Evolutionary conservation across 345 rosid genomes (phyloP).

Genomic region (Eutrema heterophyllum): DNA sequence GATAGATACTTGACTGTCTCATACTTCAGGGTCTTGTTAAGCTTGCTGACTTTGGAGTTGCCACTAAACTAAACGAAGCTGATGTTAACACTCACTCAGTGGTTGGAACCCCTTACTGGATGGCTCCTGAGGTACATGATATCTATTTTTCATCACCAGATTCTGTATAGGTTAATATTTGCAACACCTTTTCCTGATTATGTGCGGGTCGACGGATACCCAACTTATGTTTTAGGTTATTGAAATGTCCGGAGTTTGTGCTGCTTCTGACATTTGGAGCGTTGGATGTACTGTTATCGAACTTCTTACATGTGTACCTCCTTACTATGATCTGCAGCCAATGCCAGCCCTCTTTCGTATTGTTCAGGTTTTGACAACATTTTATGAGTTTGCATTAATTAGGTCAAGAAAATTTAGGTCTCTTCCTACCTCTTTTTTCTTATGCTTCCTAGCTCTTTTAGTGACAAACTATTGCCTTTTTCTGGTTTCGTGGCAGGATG

Average conservation of each 20-base stretch:
- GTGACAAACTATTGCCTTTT: conserved; percentile 6
- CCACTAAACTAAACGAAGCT: conserved; percentile 97
- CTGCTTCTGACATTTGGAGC: conserved; percentile 99
- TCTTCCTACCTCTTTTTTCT: neutral
- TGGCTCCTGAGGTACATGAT: conserved; percentile 93
- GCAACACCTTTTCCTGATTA: neutral
- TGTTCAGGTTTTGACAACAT: conserved; percentile 69
- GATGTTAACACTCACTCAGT: conserved; percentile 96
- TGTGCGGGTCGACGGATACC: neutral
- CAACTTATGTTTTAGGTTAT: conserved; percentile 67
- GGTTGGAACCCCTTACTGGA: conserved; percentile 99
- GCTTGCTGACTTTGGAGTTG: conserved; percentile 99
- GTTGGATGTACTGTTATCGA: conserved; percentile 99
- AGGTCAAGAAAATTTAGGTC: neutral
- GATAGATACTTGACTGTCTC: conserved; percentile 16
- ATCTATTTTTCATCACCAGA: neutral
- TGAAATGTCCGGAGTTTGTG: conserved; percentile 99
- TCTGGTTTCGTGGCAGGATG: conserved; percentile 54
- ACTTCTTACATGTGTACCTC: conserved; percentile 95
- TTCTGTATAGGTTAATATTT: neutral
- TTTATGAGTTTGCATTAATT: neutral
- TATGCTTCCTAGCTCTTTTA: conserved; percentile 3
- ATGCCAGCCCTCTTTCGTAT: conserved; percentile 98
- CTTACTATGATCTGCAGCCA: conserved; percentile 96
- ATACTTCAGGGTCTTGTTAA: conserved; percentile 82